Base-by-base conservation (phyloP, 805 yeast genomes). In the Ogataea populi-albae region DNA sequence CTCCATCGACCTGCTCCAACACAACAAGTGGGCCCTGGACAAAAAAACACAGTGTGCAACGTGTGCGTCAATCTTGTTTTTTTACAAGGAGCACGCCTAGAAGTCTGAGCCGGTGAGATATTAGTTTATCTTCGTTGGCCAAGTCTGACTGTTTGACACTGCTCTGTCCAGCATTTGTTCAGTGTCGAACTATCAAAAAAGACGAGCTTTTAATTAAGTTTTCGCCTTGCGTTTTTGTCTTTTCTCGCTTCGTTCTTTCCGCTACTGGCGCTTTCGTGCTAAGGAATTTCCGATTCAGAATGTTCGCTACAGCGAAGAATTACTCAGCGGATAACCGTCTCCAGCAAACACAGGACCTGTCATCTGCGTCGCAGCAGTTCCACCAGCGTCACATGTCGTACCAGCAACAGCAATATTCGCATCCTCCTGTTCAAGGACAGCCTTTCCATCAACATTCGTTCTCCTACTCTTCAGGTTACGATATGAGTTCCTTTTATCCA, bases 201-300 rank as follows among this genome's bases (percentile, higher is more conserved):
- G 44, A 50, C 68, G 70, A 65, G 61, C 70, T 65, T 65, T 65
- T 65, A 50, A 50, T 52, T 65, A 65, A 65, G 70, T 62, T 45
- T 57, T 65, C 70, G 68, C 51, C 55, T 35, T 20, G 18, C 23
- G 23, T 22, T 22, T 22, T 22, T 22, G 9, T 22, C 23, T 11
- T 22, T 22, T 22, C 23, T 22, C 23, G 11, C 9, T 11, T 11
- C 9, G 10, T 22, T 9, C 23, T 11, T 11, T 11, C 23, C 23
- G 10, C 23, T 22, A 9, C 11, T 22, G 10, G n/a, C n/a, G n/a
- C n/a, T n/a, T n/a, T n/a, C n/a, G n/a, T n/a, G n/a, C n/a, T n/a
- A n/a, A n/a, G n/a, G n/a, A n/a, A n/a, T n/a, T n/a, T 20, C 35
- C 23, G 32, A 19, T 24, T 15, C 30, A 34, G 8, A 21, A 40